These are phyloP conservation scores for Rhizoctonia solani DNA, from an alignment of 1,284 basidiomycete species.

Conservation along the genomic window DNA sequence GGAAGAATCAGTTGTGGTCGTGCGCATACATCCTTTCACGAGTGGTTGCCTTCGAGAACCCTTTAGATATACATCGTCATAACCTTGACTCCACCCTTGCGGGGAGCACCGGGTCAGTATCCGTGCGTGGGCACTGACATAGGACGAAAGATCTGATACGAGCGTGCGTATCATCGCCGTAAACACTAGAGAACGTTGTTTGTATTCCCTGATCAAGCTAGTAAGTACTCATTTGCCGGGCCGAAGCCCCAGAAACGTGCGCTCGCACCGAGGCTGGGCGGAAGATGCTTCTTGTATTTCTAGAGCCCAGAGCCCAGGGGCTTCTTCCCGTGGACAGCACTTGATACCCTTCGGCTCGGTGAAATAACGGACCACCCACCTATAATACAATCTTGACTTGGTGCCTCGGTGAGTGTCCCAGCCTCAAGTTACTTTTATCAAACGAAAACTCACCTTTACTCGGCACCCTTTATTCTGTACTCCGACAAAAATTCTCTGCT, in stretches of 20 bases:
- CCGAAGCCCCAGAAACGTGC: not conserved
- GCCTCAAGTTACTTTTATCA: no score
- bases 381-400: no score
- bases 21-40: conserved; percentile 4
- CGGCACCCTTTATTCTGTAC: not conserved
- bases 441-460: not conserved
- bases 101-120: conserved; percentile 1
- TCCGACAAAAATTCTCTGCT: not conserved
- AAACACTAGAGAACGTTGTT: not conserved
- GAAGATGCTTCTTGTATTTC: no score
- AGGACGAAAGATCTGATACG: not conserved
- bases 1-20: conserved; percentile 13
- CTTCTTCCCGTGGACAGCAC: no score
- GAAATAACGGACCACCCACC: no score
- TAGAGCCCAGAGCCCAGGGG: no score
- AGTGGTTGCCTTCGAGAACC: conserved; percentile 3
- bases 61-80: not conserved
- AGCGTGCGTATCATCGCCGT: not conserved
- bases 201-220: not conserved
- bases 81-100: not conserved
- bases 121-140: not conserved
- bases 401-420: no score
- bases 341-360: no score
- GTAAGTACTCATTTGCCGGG: not conserved
- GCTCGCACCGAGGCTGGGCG: no score